Evolutionary conservation across 129 eudicot species (phyloP), one percentile per base, ranked within the genome.

Genomic region (Helianthus tuberosus): DNA sequence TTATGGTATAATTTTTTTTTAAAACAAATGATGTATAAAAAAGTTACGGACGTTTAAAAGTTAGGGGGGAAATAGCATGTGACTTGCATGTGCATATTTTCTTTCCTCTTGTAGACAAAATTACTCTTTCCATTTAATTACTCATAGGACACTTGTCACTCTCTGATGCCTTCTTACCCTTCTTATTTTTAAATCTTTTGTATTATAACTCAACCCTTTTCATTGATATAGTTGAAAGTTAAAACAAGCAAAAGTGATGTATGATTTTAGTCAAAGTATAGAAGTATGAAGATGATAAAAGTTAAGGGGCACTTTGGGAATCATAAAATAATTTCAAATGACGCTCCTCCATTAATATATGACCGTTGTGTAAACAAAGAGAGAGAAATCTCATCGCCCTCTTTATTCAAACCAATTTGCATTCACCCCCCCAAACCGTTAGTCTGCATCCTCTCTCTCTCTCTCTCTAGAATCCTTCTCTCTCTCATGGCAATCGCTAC

Each of bases 401-500:
- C 68, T 69, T 43, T 69, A 77, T 69, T 77, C 81, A 69, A 77
- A 77, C 64, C 11, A 48, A 46, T 60, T 69, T 58, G 63, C 69
- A 60, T 5, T 20, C n/a, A 13, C 53, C 16, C 20, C 29, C 44
- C 59, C 52, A 32, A 32, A 32, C 46, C 39, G 35, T 77, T 58
- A 48, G 46, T 50, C 75, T 77, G 76, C 77, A 78, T 47, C 55
- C 77, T 57, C 77, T 76, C 77, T 77, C 61, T 65, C 74, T 17
- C 80, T 71, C 68, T 58, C 70, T 57, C 64, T 71, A 59, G 69
- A 74, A 66, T 65, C 73, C 69, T 36, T 70, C 73, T 55, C 39
- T 55, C 39, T 50, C 66, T 75, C 75, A 88, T 88, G 93, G 93
- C 82, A 54, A 84, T 85, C 52, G 88, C 82, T 12, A 58, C 90